phyloP scores from a whole-genome alignment of 1,284 basidiomycete species.

The Cryptococcus sp. region DNA sequence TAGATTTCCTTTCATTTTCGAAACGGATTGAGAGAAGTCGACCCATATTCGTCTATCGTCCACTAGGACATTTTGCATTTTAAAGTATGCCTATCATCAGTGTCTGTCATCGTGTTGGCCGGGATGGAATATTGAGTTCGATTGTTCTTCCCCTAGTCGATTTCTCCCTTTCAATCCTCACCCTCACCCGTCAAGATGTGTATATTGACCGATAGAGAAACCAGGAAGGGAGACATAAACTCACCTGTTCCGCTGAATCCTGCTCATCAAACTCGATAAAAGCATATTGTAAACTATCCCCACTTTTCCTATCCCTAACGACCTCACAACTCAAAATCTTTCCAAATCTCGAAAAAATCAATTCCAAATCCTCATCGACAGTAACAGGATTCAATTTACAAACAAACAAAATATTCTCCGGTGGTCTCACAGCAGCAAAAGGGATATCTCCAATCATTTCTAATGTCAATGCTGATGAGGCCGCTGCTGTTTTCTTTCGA shows the following conservation, averaged over 20 bases:
- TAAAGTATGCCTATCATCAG: slow-evolving; percentile 80
- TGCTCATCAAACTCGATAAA: slow-evolving; percentile 97
- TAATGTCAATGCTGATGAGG: slow-evolving; percentile 88
- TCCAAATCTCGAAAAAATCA: slow-evolving; percentile 96
- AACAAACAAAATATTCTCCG: slow-evolving; percentile 97
- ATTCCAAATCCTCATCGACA: slow-evolving; percentile 89
- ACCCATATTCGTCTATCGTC: slow-evolving; percentile 99
- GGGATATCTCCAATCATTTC: slow-evolving; percentile 99
- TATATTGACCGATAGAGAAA: too few species aligned
- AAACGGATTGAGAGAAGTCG: slow-evolving; percentile 92
- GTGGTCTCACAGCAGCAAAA: slow-evolving; percentile 94
- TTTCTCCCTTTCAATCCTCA: not conserved
- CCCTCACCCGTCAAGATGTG: too few species aligned
- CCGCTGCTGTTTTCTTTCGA: slow-evolving; percentile 77
- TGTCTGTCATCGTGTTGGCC: too few species aligned
- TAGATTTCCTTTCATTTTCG: slow-evolving; percentile 53
- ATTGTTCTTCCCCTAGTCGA: not conserved
- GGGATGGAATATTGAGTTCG: too few species aligned
- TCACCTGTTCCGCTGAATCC: slow-evolving; percentile 85
- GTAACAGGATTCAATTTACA: slow-evolving; percentile 98
- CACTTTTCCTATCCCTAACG: slow-evolving; percentile 90
- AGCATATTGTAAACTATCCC: slow-evolving; percentile 94
- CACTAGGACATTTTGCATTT: slow-evolving; percentile 99
- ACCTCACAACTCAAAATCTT: slow-evolving; percentile 95
- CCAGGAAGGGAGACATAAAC: slow-evolving; percentile 10